Evolutionary conservation across 169 alveolate species (phyloP).

Genomic region (Amoebophrya sp.): DNA sequence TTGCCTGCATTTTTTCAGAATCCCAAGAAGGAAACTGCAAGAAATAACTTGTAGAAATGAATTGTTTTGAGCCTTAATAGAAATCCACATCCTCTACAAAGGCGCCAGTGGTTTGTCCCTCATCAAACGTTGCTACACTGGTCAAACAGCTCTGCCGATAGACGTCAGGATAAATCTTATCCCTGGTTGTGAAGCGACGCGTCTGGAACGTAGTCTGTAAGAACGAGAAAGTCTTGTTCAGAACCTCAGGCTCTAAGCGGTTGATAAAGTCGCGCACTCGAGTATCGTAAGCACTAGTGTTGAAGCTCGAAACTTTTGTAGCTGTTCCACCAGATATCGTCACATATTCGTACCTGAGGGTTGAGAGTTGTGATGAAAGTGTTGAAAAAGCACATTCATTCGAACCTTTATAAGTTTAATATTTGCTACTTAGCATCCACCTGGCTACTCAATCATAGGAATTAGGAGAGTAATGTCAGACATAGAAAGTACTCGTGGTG

Average conservation of each 20-base stretch:
- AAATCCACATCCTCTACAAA: not conserved
- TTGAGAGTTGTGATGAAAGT: not conserved
- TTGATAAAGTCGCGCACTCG: not conserved
- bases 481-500: not conserved
- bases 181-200: not conserved
- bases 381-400: not conserved
- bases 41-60: too few relatives aligned
- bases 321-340: not conserved
- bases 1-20: too few relatives aligned
- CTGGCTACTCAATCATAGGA: too few relatives aligned
- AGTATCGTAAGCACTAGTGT: not conserved
- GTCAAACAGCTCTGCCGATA: not conserved
- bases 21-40: too few relatives aligned
- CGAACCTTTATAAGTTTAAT: not conserved
- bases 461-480: not conserved
- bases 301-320: not conserved
- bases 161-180: not conserved
- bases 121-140: not conserved
- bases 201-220: not conserved
- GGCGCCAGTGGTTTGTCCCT: not conserved
- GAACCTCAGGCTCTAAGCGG: not conserved
- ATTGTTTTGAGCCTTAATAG: too few relatives aligned
- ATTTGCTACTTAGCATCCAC: too few relatives aligned
- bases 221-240: not conserved
- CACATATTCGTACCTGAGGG: not conserved